Percentiles rank a stretch among this genome's conserved stretches.
These are phyloP conservation scores for Kodamaea kakaduensis DNA, from an alignment of 805 yeast genomes.

Conservation along the genomic window DNA sequence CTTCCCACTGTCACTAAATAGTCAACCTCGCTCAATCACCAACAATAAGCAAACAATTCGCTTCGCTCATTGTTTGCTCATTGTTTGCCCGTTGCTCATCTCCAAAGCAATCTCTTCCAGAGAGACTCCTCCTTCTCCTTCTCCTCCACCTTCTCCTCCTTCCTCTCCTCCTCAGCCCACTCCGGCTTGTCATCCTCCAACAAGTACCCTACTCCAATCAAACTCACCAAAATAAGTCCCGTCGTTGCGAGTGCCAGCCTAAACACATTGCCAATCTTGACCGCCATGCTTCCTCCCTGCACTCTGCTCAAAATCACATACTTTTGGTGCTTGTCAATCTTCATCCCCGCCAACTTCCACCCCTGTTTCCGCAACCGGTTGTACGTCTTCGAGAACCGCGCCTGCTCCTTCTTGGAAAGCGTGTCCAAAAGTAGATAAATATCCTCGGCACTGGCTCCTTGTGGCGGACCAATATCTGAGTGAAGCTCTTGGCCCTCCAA, in stretches of 20 bases:
- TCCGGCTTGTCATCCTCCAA: constrained; percentile 14
- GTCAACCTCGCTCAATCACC: too few species aligned
- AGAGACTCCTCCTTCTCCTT: constrained; percentile 3
- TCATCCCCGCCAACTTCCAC: constrained; percentile 58
- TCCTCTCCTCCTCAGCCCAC: constrained; percentile 1
- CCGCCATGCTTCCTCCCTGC: constrained; percentile 1
- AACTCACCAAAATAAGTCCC: constrained; percentile 20
- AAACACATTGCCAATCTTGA: constrained; percentile 11
- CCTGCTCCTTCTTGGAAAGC: constrained; percentile 33
- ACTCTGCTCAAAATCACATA: constrained; percentile 10
- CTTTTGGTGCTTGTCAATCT: constrained; percentile 17
- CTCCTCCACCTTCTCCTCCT: constrained; percentile 1
- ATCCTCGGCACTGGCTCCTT: constrained; percentile 37
- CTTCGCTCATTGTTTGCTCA: too few species aligned
- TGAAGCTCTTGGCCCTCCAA: constrained; percentile 32
- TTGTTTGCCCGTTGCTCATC: too few species aligned
- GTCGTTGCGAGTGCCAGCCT: constrained; percentile 24
- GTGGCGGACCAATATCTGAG: constrained; percentile 38
- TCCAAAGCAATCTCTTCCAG: constrained; percentile 13
- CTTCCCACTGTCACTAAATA: too few species aligned
- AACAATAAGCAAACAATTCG: too few species aligned
- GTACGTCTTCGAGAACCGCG: constrained; percentile 30
- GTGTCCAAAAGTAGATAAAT: constrained; percentile 37
- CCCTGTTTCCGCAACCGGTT: constrained; percentile 40
- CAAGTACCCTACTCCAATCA: constrained; percentile 6